Evolutionary conservation across 257 asterid genomes (phyloP).

Genomic region (Haberlea rhodopensis): DNA sequence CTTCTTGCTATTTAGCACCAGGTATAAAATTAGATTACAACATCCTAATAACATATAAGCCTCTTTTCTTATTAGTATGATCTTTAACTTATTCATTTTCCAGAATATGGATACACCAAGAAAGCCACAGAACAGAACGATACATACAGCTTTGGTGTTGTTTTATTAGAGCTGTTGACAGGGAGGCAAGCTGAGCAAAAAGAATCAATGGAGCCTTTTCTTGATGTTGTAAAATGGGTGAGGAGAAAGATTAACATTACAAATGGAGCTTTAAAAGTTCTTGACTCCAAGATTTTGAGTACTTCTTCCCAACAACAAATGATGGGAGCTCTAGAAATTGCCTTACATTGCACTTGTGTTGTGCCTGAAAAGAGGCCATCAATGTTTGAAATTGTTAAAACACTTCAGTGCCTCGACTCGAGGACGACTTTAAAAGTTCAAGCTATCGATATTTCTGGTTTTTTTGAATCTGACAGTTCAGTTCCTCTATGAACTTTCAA

Average conservation of each 20-base stretch:
- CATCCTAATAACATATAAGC: neutral
- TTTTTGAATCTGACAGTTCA: slow-evolving; percentile 34
- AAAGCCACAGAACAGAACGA: slow-evolving; percentile 66
- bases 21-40: slow-evolving; percentile 39
- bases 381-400: slow-evolving; percentile 54
- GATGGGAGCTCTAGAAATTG: slow-evolving; percentile 66
- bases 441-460: slow-evolving; percentile 27
- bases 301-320: slow-evolving; percentile 42
- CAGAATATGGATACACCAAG: slow-evolving; percentile 68
- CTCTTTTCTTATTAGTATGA: neutral
- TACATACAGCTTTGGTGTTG: slow-evolving; percentile 67
- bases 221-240: slow-evolving; percentile 78
- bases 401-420: slow-evolving; percentile 47
- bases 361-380: slow-evolving; percentile 78
- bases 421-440: slow-evolving; percentile 29
- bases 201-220: slow-evolving; percentile 32
- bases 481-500: slow-evolving; percentile 37
- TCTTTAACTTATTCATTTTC: slow-evolving; percentile 1
- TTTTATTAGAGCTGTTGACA: slow-evolving; percentile 71
- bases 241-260: slow-evolving; percentile 76
- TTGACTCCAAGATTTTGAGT: slow-evolving; percentile 56
- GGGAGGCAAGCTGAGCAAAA: slow-evolving; percentile 55
- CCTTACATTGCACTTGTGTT: slow-evolving; percentile 56
- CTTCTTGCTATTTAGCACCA: slow-evolving; percentile 74
- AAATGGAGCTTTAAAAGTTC: slow-evolving; percentile 54